Base-by-base conservation (phyloP, 306 rosid species). In the Mimosa pudica region DNA sequence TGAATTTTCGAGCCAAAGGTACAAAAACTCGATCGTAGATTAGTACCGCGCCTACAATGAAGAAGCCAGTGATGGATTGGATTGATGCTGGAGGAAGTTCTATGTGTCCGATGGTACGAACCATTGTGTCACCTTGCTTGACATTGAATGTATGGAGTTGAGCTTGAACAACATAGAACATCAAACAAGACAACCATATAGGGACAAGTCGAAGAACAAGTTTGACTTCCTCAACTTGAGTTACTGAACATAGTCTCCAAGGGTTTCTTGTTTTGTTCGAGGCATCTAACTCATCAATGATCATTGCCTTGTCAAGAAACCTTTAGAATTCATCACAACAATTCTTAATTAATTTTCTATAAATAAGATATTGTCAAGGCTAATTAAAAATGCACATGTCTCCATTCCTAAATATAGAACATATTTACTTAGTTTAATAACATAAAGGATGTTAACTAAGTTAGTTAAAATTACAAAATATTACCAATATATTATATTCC, bases 161-260 rank as follows among this genome's bases (percentile, higher is more conserved):
- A 11, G 92, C 54, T 70, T 93, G 90, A n/a, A 88, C 89, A 0
- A 81, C 89, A 0, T 63, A 75, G 83, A 88, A 89, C 89, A 91
- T 91, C 20, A 93, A 6, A 58, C 94, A 88, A 2, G 88, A 81
- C 4, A 93, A 69, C 97, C 98, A 93, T 47, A 93, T 77, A 35
- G 94, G 98, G 33, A 89, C 79, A 6, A 93, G 78, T 3, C 94
- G 86, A 20, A 88, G 74, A 11, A 91, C 85, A 2, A 84, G 86
- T 87, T 91, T 93, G 55, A 82, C 94, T 85, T 93, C 94, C 79
- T 91, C 97, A 12, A 93, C 98, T 83, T 93, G 94, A 4, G 77
- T 84, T 18, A 84, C 78, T 33, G 92, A 85, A 87, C 98, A 91
- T 49, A 91, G 67, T 57, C 97, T 92, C 92, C 97, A 91, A 1